These are phyloP conservation scores for Zoysia matrella DNA, from an alignment of 202 grass and related monocot genomes.

Conservation along the genomic window DNA sequence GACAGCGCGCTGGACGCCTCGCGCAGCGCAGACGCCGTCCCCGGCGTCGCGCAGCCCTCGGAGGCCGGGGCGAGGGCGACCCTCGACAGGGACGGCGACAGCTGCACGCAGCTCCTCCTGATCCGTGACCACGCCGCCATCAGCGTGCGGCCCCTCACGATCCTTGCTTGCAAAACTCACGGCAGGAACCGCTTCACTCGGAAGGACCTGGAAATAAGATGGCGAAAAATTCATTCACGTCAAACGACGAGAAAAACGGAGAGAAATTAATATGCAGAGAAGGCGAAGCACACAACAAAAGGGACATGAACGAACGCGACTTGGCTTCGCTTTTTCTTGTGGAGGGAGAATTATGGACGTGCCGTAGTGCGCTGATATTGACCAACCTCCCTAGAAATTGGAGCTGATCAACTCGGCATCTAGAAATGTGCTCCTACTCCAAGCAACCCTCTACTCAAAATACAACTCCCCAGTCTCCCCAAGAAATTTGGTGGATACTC, in stretches of 20 bases:
- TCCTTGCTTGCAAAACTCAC: background rate
- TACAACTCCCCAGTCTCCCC: constrained; percentile 11
- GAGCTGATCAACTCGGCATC: background rate
- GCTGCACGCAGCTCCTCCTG: constrained; percentile 45
- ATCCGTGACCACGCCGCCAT: constrained; percentile 69
- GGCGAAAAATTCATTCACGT: too few species aligned
- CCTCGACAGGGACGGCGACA: constrained; percentile 53
- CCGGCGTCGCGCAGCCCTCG: constrained; percentile 12
- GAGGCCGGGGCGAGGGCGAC: constrained; percentile 9
- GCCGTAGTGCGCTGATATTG: background rate
- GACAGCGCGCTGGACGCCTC: background rate
- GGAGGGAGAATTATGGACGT: background rate
- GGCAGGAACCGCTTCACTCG: background rate
- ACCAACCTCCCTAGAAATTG: constrained; percentile 25
- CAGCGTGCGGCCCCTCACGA: background rate
- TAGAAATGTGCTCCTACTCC: background rate
- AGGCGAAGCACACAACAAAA: background rate
- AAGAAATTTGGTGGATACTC: constrained; percentile 1
- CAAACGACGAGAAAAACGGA: constrained; percentile 1
- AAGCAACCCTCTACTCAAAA: background rate
- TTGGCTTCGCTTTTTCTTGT: background rate
- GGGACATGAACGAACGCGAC: constrained; percentile 1
- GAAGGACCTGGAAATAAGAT: background rate
- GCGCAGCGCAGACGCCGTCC: constrained; percentile 20
- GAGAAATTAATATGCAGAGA: background rate